Base-by-base conservation (phyloP, 1,284 basidiomycete species). In the Marasmius tenuissimus region DNA sequence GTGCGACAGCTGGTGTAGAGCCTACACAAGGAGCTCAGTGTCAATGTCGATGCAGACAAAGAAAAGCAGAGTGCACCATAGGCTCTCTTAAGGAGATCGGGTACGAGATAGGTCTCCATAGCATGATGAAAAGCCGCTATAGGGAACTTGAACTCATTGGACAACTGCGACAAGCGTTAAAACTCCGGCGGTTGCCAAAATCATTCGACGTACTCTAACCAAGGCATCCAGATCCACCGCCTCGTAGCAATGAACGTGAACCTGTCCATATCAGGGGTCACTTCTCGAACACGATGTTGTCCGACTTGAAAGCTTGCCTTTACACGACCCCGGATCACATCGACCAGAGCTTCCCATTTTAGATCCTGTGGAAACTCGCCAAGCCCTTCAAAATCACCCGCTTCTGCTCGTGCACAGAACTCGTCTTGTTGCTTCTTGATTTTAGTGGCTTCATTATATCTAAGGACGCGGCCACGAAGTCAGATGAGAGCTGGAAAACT, bases 401-500 rank as follows among this genome's bases (percentile, higher is more conserved):
- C 71, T 49, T 84, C 69, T 1, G 82, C 88, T 63, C 83, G 84
- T 34, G 68, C 68, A 66, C 92, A 94, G 70, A 85, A 93, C 9
- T 75, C 77, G 69, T 96, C 92, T 70, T 97, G 94, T 60, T 79
- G 76, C 34, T 85, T 78, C 72, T 91, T 92, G 65, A 96, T 80
- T 70, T 86, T 79, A 18, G 86, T 83, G 3, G 94, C 94, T 42
- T 85, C 85, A 56, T 89, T 81, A 70, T 96, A 96, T 16, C 78
- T 80, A 51, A 9, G 50, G 53, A 16, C 42, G 22, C 11, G 20
- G 20, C 57, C 37, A 16, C 11, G 48, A 52, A 33, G 38, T 50
- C 27, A 14, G 45, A n/a, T 5, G 9, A 8, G 16, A 20, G 39
- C 60, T 40, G 38, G 27, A 42, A 27, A 52, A 34, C 38, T 27